Base-by-base conservation (phyloP, 768 basidiomycete species). In the Clathrus columnatus region DNA sequence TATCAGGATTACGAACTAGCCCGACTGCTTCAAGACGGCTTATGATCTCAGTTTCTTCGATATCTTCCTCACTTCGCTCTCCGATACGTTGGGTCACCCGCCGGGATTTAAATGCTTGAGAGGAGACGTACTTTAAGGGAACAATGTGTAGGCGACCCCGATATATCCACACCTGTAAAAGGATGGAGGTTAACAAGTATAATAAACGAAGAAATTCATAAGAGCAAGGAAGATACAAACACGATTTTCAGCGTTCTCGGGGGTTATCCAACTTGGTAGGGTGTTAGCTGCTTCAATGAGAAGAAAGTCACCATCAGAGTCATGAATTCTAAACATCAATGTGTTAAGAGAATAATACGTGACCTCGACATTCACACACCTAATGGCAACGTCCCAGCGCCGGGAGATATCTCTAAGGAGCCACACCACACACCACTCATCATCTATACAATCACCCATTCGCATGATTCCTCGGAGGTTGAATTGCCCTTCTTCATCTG, bases 341-440 rank as follows among this genome's bases (percentile, higher is more conserved):
- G 50, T 18, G 59, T 48, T 27, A 48, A 57, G 47, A 17, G 21
- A 52, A 41, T 55, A 51, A 43, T 47, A 30, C 30, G 41, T 52
- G 43, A 56, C 23, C 51, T 51, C 28, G 18, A 53, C 14, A 41
- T 20, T 16, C n/a, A 65, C 78, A 56, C 61, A 93, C 92, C 86
- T 84, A 54, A 91, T 80, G 8, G 79, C 81, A 32, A 93, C 68
- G 60, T 92, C 86, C 86, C 87, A 94, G 59, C 80, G 81, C 41
- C 75, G 70, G 58, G 83, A 86, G 56, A 95, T 74, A 68, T 90
- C 79, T 62, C 75, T 78, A 56, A 98, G 71, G 47, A 98, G 72
- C 90, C 91, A 98, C 17, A 97, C 92, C 14, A 80, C 77, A 66
- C 84, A 85, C 96, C 96, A 99, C 69, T 99, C 96, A 63, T 99